Percentiles rank a stretch among this genome's conserved stretches.
Evolutionary conservation across 768 basidiomycete genomes (phyloP).

Genomic region (Pleurotus ostreatus): DNA sequence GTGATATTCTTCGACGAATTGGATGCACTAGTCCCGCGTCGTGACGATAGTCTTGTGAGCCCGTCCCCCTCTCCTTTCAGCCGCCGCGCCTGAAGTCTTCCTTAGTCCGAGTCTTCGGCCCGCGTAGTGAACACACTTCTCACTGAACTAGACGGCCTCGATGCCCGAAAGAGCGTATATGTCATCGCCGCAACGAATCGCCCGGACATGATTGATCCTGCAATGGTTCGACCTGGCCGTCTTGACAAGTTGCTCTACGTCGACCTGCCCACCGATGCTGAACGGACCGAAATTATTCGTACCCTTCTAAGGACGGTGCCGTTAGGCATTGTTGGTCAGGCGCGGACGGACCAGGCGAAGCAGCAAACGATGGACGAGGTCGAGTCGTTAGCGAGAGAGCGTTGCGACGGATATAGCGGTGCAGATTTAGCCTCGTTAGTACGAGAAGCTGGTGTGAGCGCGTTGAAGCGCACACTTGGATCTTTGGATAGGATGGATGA

Average conservation of each 20-base stretch:
- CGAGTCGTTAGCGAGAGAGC: constrained; percentile 48
- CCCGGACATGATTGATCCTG: constrained; percentile 96
- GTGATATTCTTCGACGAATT: constrained; percentile 96
- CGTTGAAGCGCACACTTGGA: constrained; percentile 66
- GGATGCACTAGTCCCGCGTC: constrained; percentile 85
- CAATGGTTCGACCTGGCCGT: constrained; percentile 95
- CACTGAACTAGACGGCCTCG: constrained; percentile 91
- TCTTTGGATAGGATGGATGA: constrained; percentile 58
- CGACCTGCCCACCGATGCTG: constrained; percentile 70
- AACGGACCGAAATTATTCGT: constrained; percentile 80
- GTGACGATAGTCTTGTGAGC: constrained; percentile 84
- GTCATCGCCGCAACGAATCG: constrained; percentile 95
- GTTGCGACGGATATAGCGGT: constrained; percentile 87
- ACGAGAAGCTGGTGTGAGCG: constrained; percentile 85
- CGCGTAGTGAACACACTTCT: constrained; percentile 92
- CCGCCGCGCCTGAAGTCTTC: neutral
- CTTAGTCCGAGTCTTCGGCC: constrained; percentile 86
- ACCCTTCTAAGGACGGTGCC: constrained; percentile 75
- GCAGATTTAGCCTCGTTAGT: constrained; percentile 88
- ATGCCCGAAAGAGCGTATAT: constrained; percentile 81
- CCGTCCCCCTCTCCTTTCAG: neutral
- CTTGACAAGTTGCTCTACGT: constrained; percentile 94
- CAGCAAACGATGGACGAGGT: constrained; percentile 13
- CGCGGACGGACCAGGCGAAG: neutral
- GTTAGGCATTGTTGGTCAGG: constrained; percentile 28